A percentile compares a stretch with the other conserved stretches of the same genome.
These are phyloP conservation scores for Rosellinia necatrix DNA, from an alignment of 2,329 filamentous ascomycete species.

Conservation along the genomic window DNA sequence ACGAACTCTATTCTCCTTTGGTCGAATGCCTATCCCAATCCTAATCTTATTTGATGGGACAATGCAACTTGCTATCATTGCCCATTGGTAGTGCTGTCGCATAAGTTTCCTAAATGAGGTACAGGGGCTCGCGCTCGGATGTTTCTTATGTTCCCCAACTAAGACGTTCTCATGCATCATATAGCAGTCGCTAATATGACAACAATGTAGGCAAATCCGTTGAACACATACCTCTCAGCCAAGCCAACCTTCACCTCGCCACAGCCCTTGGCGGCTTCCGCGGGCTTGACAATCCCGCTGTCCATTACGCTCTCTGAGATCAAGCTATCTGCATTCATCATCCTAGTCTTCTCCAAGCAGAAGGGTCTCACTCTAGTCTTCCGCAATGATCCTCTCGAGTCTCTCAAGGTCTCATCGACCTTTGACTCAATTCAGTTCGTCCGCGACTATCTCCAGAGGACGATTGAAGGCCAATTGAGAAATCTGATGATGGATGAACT, in stretches of 20 bases:
- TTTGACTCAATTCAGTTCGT: conserved; percentile 99
- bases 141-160: conserved; percentile 31
- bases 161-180: conserved; percentile 40
- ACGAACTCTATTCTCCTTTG: conserved; percentile 4
- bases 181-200: conserved; percentile 54
- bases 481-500: conserved; percentile 98
- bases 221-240: conserved; percentile 93
- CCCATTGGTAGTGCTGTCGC: conserved; percentile 41
- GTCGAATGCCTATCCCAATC: conserved; percentile 18
- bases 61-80: conserved; percentile 17
- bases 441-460: conserved; percentile 92
- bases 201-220: conserved; percentile 76
- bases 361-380: conserved; percentile 97
- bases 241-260: conserved; percentile 93
- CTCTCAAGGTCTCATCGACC: conserved; percentile 96
- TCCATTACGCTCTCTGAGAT: conserved; percentile 97
- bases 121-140: conserved; percentile 41
- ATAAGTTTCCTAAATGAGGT: conserved; percentile 43
- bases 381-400: conserved; percentile 96
- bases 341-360: conserved; percentile 95
- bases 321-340: conserved; percentile 94
- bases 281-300: conserved; percentile 93
- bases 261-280: conserved; percentile 86
- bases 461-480: conserved; percentile 90
- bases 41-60: conserved; percentile 21